Percentiles rank a stretch among this genome's conserved stretches.
phyloP scores from a whole-genome alignment of 176 grass and related monocot genomes.

The Raddia guianensis region DNA sequence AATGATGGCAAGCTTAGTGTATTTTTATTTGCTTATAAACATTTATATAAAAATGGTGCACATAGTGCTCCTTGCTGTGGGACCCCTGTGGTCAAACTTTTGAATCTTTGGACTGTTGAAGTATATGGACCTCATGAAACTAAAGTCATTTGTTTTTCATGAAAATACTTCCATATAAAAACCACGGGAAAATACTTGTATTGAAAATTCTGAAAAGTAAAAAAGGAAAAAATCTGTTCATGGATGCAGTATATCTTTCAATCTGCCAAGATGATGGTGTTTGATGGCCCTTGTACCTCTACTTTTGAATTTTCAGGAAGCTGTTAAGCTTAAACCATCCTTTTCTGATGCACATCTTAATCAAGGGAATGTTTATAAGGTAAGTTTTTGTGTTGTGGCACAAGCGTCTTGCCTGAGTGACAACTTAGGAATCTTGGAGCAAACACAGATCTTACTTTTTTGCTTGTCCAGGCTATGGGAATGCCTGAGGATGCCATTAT shows the following conservation, averaged over 20 bases:
- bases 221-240: background rate
- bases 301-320: conserved; percentile 65
- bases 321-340: conserved; percentile 93
- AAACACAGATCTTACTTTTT: conserved; percentile 41
- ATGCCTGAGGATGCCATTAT: conserved; percentile 87
- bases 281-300: conserved; percentile 9
- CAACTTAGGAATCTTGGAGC: background rate
- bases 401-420: conserved; percentile 3
- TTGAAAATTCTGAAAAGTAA: background rate
- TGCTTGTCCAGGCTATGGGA: conserved; percentile 74
- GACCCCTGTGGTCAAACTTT: background rate
- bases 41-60: background rate
- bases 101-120: background rate
- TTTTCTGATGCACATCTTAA: conserved; percentile 98
- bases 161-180: background rate
- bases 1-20: background rate
- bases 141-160: background rate
- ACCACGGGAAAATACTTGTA: background rate
- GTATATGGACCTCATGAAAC: background rate
- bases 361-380: conserved; percentile 97
- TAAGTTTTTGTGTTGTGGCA: conserved; percentile 43
- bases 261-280: conserved; percentile 8
- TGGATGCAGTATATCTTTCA: background rate
- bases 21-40: background rate
- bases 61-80: background rate